Evolutionary conservation across 2,329 filamentous ascomycete genomes (phyloP), one percentile per base, ranked within the genome.

Genomic region (Fusarium avenaceum): DNA sequence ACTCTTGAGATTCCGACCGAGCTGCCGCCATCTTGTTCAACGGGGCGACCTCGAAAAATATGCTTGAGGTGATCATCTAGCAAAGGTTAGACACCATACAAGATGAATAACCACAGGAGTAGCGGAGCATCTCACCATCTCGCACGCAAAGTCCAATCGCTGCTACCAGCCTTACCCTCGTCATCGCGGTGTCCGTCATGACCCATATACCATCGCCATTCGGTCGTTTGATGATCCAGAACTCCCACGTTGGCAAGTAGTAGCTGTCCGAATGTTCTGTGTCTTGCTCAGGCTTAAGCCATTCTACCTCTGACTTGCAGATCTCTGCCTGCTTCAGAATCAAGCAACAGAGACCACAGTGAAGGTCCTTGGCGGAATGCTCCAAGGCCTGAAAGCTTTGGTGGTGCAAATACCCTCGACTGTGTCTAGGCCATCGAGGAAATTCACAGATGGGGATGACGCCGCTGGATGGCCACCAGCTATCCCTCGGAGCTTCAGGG

Each of bases 151-250:
- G 33, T 1, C 60, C 57, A 15, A 63, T 38, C 1, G 60, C 50
- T 2, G 57, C 60, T 1, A 63, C 32, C 7, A 63, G 32, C 4
- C 38, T 33, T 3, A n/a, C 20, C 10, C 7, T 14, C 8, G 3
- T 35, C 4, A 5, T 11, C 6, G 13, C 9, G 2, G 43, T 49
- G 7, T 38, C 44, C 28, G 11, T 63, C 44, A 63, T 42, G 0
- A 57, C 44, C 57, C 60, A 63, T 38, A 56, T 46, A 0, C 60
- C 60, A 45, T 63, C 39, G 4, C 26, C 57, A 15, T 24, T 26
- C 9, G 3, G 3, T 7, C 57, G 51, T 15, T 57, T 50, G 3
- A 49, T 26, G 20, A 63, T 24, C 60, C 50, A 63, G 26, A 63
- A 38, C 3, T 63, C 26, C 26, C 26, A 26, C 26, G 26, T 26